phyloP scores from a whole-genome alignment of 2,329 filamentous ascomycete genomes.

The Aspergillus pseudonomiae region DNA sequence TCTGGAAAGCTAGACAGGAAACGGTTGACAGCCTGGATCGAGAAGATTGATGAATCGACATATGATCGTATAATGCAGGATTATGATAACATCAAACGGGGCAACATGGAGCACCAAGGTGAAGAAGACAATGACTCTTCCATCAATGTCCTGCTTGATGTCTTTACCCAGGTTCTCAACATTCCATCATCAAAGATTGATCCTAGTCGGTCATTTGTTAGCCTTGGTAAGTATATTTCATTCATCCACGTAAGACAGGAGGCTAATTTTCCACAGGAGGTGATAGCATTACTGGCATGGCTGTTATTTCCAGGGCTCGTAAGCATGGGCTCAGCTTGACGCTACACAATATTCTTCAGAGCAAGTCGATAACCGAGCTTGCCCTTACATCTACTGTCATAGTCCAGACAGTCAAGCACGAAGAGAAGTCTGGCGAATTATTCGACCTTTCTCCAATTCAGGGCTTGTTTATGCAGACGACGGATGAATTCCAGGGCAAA shows the following conservation, averaged over 20 bases:
- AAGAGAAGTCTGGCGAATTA: slow-evolving; percentile 30
- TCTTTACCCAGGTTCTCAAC: slow-evolving; percentile 43
- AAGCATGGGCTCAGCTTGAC: slow-evolving; percentile 38
- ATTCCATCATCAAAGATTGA: slow-evolving; percentile 37
- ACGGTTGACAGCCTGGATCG: slow-evolving; percentile 49
- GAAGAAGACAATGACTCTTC: slow-evolving; percentile 21
- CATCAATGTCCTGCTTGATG: slow-evolving; percentile 29
- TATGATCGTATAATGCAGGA: slow-evolving; percentile 46
- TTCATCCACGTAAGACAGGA: background rate
- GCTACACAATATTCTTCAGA: slow-evolving; percentile 40
- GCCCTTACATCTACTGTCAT: slow-evolving; percentile 28
- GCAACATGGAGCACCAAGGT: slow-evolving; percentile 24
- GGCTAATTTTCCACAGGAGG: slow-evolving; percentile 30
- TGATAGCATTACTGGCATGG: slow-evolving; percentile 46
- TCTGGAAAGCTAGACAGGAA: slow-evolving; percentile 43
- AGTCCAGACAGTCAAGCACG: slow-evolving; percentile 17
- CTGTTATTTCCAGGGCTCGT: slow-evolving; percentile 40
- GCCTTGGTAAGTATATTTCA: slow-evolving; percentile 32
- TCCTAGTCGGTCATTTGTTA: slow-evolving; percentile 39
- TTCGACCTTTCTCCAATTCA: slow-evolving; percentile 41
- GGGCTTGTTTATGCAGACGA: slow-evolving; percentile 33
- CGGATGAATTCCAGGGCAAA: slow-evolving; percentile 23
- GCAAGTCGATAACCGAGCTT: slow-evolving; percentile 35
- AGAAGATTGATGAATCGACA: slow-evolving; percentile 41
- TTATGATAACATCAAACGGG: slow-evolving; percentile 34